A percentile compares a stretch with the other conserved stretches of the same genome.
Conservation (phyloP, 306 rosid species). For the Neltuma alba region DNA sequence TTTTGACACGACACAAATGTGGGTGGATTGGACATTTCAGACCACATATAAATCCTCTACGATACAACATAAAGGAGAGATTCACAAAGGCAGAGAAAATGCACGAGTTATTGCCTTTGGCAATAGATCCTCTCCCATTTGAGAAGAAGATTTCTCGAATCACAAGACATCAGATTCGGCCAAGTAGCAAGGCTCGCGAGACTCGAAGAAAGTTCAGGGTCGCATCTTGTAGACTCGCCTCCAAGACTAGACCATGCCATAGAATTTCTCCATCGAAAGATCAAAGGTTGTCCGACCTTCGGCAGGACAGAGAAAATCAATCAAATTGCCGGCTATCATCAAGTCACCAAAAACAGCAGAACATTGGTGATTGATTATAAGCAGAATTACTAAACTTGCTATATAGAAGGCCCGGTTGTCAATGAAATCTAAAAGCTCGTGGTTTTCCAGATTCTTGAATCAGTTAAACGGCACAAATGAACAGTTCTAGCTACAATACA, state of each 20-base stretch:
- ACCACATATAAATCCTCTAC: no score
- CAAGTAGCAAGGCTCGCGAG: no score
- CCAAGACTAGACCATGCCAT: slow-evolving; percentile 4
- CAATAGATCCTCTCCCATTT: neutral
- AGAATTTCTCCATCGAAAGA: neutral
- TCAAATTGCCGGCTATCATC: neutral
- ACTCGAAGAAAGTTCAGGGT: neutral
- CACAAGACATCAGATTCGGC: neutral
- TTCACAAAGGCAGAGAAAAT: no score
- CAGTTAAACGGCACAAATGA: slow-evolving; percentile 22
- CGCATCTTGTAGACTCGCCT: neutral
- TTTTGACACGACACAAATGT: no score
- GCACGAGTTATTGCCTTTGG: neutral
- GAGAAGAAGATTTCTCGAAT: neutral
- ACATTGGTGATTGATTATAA: neutral
- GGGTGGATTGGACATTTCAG: no score
- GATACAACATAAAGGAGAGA: no score
- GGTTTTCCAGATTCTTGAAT: slow-evolving; percentile 45
- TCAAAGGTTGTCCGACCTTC: slow-evolving; percentile 7
- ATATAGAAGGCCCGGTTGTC: slow-evolving; percentile 21
- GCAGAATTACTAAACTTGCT: slow-evolving; percentile 34
- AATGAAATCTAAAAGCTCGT: slow-evolving; percentile 29
- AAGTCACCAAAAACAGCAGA: neutral
- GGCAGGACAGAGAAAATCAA: neutral
- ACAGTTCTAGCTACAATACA: slow-evolving; percentile 36